Conservation (phyloP, 2,329 filamentous ascomycete species). For the Exophiala spinifera region DNA sequence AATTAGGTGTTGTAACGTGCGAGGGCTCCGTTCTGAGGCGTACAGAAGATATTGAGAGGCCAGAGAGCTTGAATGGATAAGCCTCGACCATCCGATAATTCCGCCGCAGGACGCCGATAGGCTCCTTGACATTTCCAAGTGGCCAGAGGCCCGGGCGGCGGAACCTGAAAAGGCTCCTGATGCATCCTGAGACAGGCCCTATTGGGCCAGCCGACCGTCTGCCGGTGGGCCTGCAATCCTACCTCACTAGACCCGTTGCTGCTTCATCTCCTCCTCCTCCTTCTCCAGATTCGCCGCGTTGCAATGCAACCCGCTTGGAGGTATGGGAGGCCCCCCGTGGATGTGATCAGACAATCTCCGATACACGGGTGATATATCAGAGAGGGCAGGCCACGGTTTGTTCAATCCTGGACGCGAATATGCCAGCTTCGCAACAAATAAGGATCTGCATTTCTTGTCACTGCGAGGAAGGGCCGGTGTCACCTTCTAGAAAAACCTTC, state of each 20-base stretch:
- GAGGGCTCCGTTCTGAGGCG: not conserved
- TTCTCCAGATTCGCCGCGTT: conserved; percentile 3
- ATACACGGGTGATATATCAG: not conserved
- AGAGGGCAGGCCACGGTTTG: not conserved
- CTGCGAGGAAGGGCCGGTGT: conserved; percentile 7
- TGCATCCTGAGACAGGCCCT: not conserved
- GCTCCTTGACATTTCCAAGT: not conserved
- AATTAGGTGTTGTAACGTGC: not conserved
- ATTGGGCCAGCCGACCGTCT: not conserved
- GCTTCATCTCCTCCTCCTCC: not conserved
- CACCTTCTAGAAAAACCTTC: conserved; percentile 25
- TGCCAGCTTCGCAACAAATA: conserved; percentile 1
- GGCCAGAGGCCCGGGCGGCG: conserved; percentile 7
- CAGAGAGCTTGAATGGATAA: not conserved
- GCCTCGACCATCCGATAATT: conserved; percentile 14
- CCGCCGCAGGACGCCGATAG: conserved; percentile 11
- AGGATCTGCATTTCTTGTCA: conserved; percentile 4
- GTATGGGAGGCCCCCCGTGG: not conserved
- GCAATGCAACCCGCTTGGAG: conserved; percentile 14
- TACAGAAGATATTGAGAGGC: not conserved
- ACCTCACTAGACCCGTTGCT: conserved; percentile 14
- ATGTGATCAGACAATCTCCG: not conserved
- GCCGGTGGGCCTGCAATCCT: conserved; percentile 12
- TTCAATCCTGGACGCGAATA: no score
- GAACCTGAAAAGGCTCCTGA: not conserved